These are phyloP conservation scores for Malus hybrid DNA, from an alignment of 331 rosid species.

Conservation along the genomic window DNA sequence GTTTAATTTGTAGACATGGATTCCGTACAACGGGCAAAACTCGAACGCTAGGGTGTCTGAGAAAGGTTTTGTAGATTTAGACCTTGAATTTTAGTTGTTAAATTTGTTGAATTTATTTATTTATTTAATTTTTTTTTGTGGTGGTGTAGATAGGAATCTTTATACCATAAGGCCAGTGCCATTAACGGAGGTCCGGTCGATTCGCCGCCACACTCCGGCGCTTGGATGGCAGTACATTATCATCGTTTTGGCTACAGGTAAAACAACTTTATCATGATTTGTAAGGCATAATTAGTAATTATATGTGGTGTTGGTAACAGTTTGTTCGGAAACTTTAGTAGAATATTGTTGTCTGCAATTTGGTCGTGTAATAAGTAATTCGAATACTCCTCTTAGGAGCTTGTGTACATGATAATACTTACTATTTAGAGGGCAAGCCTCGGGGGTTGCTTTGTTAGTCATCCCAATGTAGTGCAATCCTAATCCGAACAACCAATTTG, in stretches of 20 bases:
- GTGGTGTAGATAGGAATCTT: slow-evolving; percentile 62
- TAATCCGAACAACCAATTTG: neutral
- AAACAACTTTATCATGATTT: neutral
- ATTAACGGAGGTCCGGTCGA: slow-evolving; percentile 77
- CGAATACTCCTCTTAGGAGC: neutral
- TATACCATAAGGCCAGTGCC: slow-evolving; percentile 82
- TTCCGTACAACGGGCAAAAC: slow-evolving; percentile 68
- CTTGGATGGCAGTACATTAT: slow-evolving; percentile 91
- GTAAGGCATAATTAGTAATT: neutral
- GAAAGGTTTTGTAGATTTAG: slow-evolving; percentile 42
- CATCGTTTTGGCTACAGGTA: slow-evolving; percentile 81
- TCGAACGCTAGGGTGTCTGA: slow-evolving; percentile 63
- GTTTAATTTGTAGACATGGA: slow-evolving; percentile 64
- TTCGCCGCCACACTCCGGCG: slow-evolving; percentile 81
- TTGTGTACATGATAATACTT: neutral
- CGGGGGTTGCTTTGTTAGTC: neutral
- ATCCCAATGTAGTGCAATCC: neutral
- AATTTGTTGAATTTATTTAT: slow-evolving; percentile 10
- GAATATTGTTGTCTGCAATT: neutral
- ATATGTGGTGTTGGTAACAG: neutral
- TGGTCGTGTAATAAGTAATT: neutral
- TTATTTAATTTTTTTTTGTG: neutral
- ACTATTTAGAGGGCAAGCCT: neutral
- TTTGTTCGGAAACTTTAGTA: neutral
- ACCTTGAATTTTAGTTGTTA: neutral